Percentiles rank a stretch among this genome's conserved stretches.
Evolutionary conservation across 257 asterid species (phyloP).

Genomic region (Primulina tabacum): DNA sequence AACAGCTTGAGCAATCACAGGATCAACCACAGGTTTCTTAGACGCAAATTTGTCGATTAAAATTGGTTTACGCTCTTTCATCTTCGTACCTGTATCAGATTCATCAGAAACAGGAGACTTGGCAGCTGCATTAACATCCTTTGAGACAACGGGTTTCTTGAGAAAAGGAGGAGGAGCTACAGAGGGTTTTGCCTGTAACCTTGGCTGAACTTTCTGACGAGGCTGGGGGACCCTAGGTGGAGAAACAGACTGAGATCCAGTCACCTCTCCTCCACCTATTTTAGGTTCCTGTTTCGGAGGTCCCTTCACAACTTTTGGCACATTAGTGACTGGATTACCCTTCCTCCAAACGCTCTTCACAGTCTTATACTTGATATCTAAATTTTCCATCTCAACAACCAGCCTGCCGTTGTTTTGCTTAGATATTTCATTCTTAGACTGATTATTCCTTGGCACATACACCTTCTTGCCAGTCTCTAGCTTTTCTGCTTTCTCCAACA

Average conservation of each 20-base stretch:
- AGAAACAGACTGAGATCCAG: constrained; percentile 39
- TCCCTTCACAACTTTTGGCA: constrained; percentile 59
- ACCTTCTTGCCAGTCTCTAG: constrained; percentile 58
- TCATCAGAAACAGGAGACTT: constrained; percentile 41
- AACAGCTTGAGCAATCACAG: constrained; percentile 71
- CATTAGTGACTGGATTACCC: constrained; percentile 79
- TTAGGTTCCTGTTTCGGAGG: constrained; percentile 43
- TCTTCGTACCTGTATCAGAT: constrained; percentile 39
- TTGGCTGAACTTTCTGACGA: constrained; percentile 57
- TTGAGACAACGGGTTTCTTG: constrained; percentile 72
- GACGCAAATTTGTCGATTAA: constrained; percentile 92
- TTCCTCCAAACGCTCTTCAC: constrained; percentile 92
- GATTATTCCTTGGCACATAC: constrained; percentile 42
- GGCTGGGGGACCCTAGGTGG: constrained; percentile 52
- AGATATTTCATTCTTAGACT: constrained; percentile 32
- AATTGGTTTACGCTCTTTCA: constrained; percentile 79
- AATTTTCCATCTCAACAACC: constrained; percentile 34
- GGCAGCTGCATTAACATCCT: constrained; percentile 70
- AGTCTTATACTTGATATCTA: constrained; percentile 49
- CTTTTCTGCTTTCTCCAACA: constrained; percentile 85
- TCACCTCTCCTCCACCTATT: constrained; percentile 37
- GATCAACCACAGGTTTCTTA: constrained; percentile 77
- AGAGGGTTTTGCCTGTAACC: constrained; percentile 71
- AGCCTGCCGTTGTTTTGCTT: constrained; percentile 49
- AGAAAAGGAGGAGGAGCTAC: constrained; percentile 59